A percentile compares a stretch with the other conserved stretches of the same genome.
These are phyloP conservation scores for Talaromyces rugulosus DNA, from an alignment of 2,329 filamentous ascomycete genomes.

Conservation along the genomic window DNA sequence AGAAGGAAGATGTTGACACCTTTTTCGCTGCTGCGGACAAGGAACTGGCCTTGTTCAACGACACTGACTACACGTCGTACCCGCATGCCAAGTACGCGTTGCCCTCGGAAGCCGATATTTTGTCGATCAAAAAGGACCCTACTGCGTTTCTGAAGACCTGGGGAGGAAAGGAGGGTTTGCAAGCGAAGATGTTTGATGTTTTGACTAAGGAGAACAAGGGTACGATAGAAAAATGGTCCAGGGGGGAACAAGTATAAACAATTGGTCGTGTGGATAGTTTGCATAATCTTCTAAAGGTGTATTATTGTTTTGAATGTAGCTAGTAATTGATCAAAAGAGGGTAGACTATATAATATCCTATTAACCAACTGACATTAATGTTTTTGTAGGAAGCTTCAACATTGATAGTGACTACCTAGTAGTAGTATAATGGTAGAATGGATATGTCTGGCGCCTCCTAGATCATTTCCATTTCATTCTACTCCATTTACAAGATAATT, in stretches of 20 bases:
- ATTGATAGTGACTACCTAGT: too few species aligned
- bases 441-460: too few species aligned
- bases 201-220: constrained; percentile 57
- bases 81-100: constrained; percentile 66
- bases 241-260: background rate
- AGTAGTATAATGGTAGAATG: too few species aligned
- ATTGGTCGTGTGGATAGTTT: background rate
- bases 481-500: too few species aligned
- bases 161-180: constrained; percentile 64
- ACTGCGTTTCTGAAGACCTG: constrained; percentile 58
- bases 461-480: too few species aligned
- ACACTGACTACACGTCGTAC: constrained; percentile 64
- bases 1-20: constrained; percentile 52
- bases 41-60: constrained; percentile 59
- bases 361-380: background rate
- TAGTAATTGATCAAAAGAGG: background rate
- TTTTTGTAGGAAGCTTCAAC: too few species aligned
- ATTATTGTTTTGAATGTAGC: background rate
- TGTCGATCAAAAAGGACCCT: constrained; percentile 20
- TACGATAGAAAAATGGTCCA: constrained; percentile 31
- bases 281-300: background rate
- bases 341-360: background rate
- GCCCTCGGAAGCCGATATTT: constrained; percentile 62
- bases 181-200: constrained; percentile 65
- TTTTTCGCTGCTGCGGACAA: constrained; percentile 61